These are phyloP conservation scores for Glycyrrhiza uralensis DNA, from an alignment of 306 rosid genomes.

Conservation along the genomic window DNA sequence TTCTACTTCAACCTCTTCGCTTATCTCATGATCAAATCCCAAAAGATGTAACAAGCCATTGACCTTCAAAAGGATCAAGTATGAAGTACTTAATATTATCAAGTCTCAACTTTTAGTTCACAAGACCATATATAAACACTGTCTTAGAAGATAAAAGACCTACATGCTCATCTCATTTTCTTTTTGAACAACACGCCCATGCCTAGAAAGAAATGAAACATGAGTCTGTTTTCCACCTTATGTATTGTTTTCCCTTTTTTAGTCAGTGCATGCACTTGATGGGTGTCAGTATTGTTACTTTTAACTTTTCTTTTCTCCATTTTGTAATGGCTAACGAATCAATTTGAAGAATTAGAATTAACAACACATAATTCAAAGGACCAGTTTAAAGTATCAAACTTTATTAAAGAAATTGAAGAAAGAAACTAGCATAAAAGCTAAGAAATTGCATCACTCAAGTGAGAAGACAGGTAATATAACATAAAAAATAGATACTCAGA, in stretches of 20 bases:
- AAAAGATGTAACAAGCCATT: constrained; percentile 92
- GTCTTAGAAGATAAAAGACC: constrained; percentile 4
- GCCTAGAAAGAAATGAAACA: constrained; percentile 9
- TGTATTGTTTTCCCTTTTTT: not conserved
- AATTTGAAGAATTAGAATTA: not conserved
- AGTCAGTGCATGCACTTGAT: not conserved
- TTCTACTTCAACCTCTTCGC: constrained; percentile 80
- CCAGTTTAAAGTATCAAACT: not conserved
- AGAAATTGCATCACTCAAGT: not conserved
- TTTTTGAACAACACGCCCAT: not conserved
- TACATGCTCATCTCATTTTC: not conserved
- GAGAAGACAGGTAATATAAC: not conserved
- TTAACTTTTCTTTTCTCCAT: not conserved
- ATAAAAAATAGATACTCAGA: no score
- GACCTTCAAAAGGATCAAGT: constrained; percentile 40
- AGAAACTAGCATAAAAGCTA: constrained; percentile 5
- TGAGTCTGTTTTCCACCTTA: constrained; percentile 1
- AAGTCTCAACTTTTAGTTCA: constrained; percentile 26
- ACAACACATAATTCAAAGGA: constrained; percentile 4
- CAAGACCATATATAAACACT: not conserved
- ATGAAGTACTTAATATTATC: constrained; percentile 21
- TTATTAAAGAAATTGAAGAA: not conserved
- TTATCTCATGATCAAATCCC: constrained; percentile 89
- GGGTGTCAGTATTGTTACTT: not conserved
- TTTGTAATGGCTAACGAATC: not conserved